These are phyloP conservation scores for Metschnikowia borealis DNA, from an alignment of 805 yeast species.

Conservation along the genomic window DNA sequence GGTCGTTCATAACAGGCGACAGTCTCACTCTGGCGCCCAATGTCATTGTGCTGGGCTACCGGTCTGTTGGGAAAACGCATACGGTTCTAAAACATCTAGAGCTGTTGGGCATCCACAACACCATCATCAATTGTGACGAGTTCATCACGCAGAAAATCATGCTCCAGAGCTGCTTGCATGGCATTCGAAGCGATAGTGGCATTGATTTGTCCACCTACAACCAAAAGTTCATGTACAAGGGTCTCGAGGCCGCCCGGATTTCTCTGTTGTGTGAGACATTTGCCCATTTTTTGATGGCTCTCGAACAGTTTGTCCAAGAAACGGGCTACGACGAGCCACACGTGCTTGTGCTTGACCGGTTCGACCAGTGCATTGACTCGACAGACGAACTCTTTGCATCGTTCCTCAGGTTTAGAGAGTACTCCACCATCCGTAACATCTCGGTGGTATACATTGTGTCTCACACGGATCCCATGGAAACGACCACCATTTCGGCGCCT, in stretches of 20 bases:
- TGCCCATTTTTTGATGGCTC: slow-evolving; percentile 35
- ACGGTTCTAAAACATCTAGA: slow-evolving; percentile 31
- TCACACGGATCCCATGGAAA: slow-evolving; percentile 34
- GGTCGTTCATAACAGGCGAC: slow-evolving; percentile 31
- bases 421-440: slow-evolving; percentile 29
- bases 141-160: slow-evolving; percentile 39
- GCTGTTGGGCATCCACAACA: slow-evolving; percentile 22
- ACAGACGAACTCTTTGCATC: slow-evolving; percentile 38
- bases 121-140: slow-evolving; percentile 43
- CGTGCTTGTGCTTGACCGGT: slow-evolving; percentile 44
- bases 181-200: slow-evolving; percentile 36
- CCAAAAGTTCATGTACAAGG: slow-evolving; percentile 23
- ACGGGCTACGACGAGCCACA: slow-evolving; percentile 32
- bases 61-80: slow-evolving; percentile 47
- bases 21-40: slow-evolving; percentile 28
- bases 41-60: slow-evolving; percentile 45
- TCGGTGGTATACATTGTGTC: slow-evolving; percentile 39
- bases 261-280: slow-evolving; percentile 39
- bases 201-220: slow-evolving; percentile 18
- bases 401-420: slow-evolving; percentile 43
- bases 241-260: slow-evolving; percentile 23
- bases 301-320: slow-evolving; percentile 36
- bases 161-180: slow-evolving; percentile 38
- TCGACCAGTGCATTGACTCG: slow-evolving; percentile 45
- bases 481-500: slow-evolving; percentile 40